A percentile compares a stretch with the other conserved stretches of the same genome.
These are phyloP conservation scores for Rhodofomes roseus DNA, from an alignment of 1,284 basidiomycete genomes.

Conservation along the genomic window DNA sequence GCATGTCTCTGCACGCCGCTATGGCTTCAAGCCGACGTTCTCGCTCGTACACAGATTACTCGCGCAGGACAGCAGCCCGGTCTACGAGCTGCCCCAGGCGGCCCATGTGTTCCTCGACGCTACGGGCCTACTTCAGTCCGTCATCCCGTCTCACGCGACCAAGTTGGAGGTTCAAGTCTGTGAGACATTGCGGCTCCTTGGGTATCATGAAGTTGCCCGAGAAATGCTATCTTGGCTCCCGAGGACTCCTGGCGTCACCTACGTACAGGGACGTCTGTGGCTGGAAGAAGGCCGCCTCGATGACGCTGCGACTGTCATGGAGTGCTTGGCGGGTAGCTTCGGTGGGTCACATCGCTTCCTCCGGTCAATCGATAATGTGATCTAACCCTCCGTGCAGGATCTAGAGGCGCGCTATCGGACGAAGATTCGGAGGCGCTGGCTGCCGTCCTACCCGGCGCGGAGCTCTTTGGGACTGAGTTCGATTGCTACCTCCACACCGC, in stretches of 20 bases:
- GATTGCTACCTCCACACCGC: slow-evolving; percentile 77
- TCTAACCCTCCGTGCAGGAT: slow-evolving; percentile 35
- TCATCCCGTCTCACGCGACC: slow-evolving; percentile 61
- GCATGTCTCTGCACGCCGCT: slow-evolving; percentile 56
- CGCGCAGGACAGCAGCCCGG: slow-evolving; percentile 40
- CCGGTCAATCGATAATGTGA: slow-evolving; percentile 3
- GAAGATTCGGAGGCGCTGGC: slow-evolving; percentile 66
- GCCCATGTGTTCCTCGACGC: slow-evolving; percentile 68
- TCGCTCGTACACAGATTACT: slow-evolving; percentile 73
- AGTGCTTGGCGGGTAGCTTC: slow-evolving; percentile 74
- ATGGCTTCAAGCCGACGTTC: slow-evolving; percentile 50
- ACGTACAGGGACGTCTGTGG: slow-evolving; percentile 68
- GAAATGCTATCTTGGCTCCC: slow-evolving; percentile 76
- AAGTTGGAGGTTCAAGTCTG: slow-evolving; percentile 70
- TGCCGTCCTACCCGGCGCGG: slow-evolving; percentile 56
- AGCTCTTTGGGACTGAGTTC: slow-evolving; percentile 57
- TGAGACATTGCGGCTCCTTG: slow-evolving; percentile 61
- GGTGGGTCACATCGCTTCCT: slow-evolving; percentile 46
- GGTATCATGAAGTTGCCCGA: slow-evolving; percentile 58
- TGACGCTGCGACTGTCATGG: slow-evolving; percentile 68
- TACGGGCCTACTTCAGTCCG: slow-evolving; percentile 60
- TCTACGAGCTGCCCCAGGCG: slow-evolving; percentile 45
- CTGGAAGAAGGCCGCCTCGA: slow-evolving; percentile 70
- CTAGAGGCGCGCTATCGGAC: slow-evolving; percentile 45
- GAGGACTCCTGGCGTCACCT: slow-evolving; percentile 69